Percentiles rank a stretch among this genome's conserved stretches.
Evolutionary conservation across 2,329 filamentous ascomycete species (phyloP).

Genomic region (Pseudogymnoascus verrucosus): DNA sequence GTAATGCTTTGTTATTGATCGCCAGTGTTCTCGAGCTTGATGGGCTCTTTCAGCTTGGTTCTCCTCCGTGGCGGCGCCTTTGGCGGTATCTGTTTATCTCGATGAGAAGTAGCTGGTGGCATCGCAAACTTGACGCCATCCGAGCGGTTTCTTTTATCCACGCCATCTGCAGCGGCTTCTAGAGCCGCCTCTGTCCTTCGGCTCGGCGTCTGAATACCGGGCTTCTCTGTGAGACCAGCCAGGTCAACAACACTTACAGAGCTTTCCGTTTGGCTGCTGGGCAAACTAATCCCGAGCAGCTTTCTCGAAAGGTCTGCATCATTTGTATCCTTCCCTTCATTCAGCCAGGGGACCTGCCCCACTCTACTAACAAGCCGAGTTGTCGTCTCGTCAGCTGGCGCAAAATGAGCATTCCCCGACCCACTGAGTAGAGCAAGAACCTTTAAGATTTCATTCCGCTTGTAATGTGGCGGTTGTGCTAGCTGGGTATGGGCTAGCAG

Average conservation of each 20-base stretch:
- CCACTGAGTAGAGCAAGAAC: constrained; percentile 66
- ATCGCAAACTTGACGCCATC: background rate
- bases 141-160: background rate
- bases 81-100: constrained; percentile 4
- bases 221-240: constrained; percentile 72
- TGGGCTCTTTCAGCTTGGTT: background rate
- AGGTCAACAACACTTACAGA: constrained; percentile 70
- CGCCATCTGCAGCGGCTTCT: constrained; percentile 21
- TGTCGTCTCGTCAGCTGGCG: constrained; percentile 73
- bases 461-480: constrained; percentile 80
- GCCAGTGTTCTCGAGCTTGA: background rate
- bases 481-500: constrained; percentile 88
- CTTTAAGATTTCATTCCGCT: constrained; percentile 72
- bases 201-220: constrained; percentile 73
- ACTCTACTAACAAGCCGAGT: constrained; percentile 70
- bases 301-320: constrained; percentile 45
- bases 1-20: constrained; percentile 3
- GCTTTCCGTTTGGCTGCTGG: constrained; percentile 58
- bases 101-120: background rate
- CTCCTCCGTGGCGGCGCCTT: background rate
- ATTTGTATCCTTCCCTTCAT: constrained; percentile 31
- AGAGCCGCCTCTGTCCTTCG: constrained; percentile 35
- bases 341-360: constrained; percentile 62
- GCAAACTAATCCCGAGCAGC: constrained; percentile 63
- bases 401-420: constrained; percentile 64